Evolutionary conservation across 305 asterid species (phyloP).

Genomic region (Euphrasia arctica): DNA sequence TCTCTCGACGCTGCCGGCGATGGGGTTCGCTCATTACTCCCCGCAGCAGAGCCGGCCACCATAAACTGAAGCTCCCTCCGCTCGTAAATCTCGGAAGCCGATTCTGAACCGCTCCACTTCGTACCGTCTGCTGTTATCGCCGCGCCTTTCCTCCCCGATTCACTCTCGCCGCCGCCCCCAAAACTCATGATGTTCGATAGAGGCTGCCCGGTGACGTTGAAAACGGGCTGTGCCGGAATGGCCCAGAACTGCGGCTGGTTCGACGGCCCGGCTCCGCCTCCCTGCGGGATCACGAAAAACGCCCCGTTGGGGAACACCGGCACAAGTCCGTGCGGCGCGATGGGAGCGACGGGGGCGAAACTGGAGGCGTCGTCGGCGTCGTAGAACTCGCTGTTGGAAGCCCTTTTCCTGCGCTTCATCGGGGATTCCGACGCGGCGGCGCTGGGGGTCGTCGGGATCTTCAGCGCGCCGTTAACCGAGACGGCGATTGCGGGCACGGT

Average conservation of each 20-base stretch:
- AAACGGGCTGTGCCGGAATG: constrained; percentile 58
- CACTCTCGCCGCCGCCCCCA: constrained; percentile 21
- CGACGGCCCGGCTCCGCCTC: neutral
- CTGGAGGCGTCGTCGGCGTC: constrained; percentile 45
- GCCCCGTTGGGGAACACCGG: constrained; percentile 64
- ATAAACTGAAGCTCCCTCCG: too few relatives aligned
- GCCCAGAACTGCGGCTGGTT: constrained; percentile 76
- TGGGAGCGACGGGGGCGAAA: constrained; percentile 68
- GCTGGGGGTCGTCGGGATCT: constrained; percentile 48
- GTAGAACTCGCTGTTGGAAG: constrained; percentile 46
- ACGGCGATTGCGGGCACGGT: constrained; percentile 70
- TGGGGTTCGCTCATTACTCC: constrained; percentile 41
- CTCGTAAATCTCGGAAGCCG: neutral
- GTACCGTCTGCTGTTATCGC: constrained; percentile 15
- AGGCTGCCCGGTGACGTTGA: constrained; percentile 48
- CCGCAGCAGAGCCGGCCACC: constrained; percentile 14
- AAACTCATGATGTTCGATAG: constrained; percentile 26
- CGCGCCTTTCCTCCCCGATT: constrained; percentile 13
- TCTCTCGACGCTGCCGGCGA: constrained; percentile 39
- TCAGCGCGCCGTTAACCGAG: constrained; percentile 62
- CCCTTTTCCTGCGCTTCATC: constrained; percentile 45
- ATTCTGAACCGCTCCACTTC: constrained; percentile 6
- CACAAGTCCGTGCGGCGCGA: constrained; percentile 52
- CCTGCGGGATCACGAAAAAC: constrained; percentile 49
- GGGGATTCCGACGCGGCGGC: constrained; percentile 24